Evolutionary conservation across 352 stramenopile species (phyloP).

Genomic region (Phytopythium vexans): DNA sequence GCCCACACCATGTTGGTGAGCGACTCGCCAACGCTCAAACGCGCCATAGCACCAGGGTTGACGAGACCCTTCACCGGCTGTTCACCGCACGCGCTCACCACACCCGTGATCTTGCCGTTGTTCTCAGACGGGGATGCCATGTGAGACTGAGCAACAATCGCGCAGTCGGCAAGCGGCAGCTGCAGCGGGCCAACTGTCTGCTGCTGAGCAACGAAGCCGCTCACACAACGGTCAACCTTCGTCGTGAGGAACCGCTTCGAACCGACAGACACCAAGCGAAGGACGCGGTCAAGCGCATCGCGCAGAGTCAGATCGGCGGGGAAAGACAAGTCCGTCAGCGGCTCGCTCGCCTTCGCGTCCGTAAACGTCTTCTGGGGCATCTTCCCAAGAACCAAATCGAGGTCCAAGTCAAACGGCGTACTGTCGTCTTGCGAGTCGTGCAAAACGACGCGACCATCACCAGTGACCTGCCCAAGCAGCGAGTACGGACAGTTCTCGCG

Average conservation of each 20-base stretch:
- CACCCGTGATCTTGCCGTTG: slow-evolving; percentile 88
- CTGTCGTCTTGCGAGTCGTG: slow-evolving; percentile 94
- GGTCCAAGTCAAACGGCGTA: slow-evolving; percentile 95
- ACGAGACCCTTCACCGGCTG: slow-evolving; percentile 97
- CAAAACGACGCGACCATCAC: slow-evolving; percentile 95
- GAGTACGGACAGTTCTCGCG: slow-evolving; percentile 97
- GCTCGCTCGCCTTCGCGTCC: slow-evolving; percentile 71
- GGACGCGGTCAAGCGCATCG: slow-evolving; percentile 92
- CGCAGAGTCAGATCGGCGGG: slow-evolving; percentile 88
- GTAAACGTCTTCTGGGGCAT: slow-evolving; percentile 99
- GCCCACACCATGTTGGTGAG: slow-evolving; percentile 99
- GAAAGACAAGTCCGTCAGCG: slow-evolving; percentile 63
- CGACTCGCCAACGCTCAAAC: slow-evolving; percentile 95
- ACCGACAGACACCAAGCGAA: slow-evolving; percentile 95
- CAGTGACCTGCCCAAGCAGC: slow-evolving; percentile 94
- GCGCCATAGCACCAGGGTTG: slow-evolving; percentile 94
- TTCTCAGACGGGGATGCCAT: slow-evolving; percentile 67
- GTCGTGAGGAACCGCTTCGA: slow-evolving; percentile 98
- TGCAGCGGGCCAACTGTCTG: slow-evolving; percentile 98
- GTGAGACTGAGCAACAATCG: slow-evolving; percentile 96
- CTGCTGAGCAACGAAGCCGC: slow-evolving; percentile 97
- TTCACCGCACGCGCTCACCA: slow-evolving; percentile 96
- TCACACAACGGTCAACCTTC: slow-evolving; percentile 98
- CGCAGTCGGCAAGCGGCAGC: slow-evolving; percentile 95
- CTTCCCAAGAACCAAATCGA: slow-evolving; percentile 98